Base-by-base conservation (phyloP, 2,329 filamentous ascomycete species). In the Fusarium pilosicola region DNA sequence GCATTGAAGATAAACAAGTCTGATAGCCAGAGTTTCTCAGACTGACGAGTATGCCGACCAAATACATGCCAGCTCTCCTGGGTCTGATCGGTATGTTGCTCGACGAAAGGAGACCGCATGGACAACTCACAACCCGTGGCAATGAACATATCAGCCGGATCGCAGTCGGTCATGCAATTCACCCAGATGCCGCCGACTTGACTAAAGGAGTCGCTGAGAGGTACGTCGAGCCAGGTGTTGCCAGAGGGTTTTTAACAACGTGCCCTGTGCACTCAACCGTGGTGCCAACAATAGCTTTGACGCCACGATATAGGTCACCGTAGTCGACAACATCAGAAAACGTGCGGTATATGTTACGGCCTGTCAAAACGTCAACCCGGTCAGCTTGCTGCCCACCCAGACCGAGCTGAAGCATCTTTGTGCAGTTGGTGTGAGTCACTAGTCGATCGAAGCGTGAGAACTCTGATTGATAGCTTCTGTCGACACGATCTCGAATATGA, bases 1-100 rank as follows among this genome's bases (percentile, higher is more conserved):
- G 45, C 51, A 7, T 68, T 32, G 18, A 68, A 68, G 41, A 68
- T n/a, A n/a, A 68, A 59, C 1, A 68, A 12, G 15, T 68, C 65
- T 11, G 52, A 48, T 6, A 54, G 8, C 24, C 39, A 63, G 2
- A 17, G 11, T 10, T 51, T 52, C 12, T 58, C 58, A 10, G 30
- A 30, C 18, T 51, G 51, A 5, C 39, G 65, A 7, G 34, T 38
- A 20, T 54, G 36, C 4, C 45, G 51, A 11, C 32, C 58, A 17
- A 32, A 41, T 7, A 62, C 39, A 46, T 68, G 38, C 58, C 59
- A 68, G 8, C 10, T 38, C 26, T 41, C 34, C 22, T 34, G 57
- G 11, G 11, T 7, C 11, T 32, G 22, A 39, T 49, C 45, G 7
- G 14, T 5, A 28, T 18, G n/a, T 28, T 20, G 15, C 7, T 36